Percentiles rank a stretch among this genome's conserved stretches.
Evolutionary conservation across 805 yeast species (phyloP).

Genomic region (Komagataella pseudopastoris): DNA sequence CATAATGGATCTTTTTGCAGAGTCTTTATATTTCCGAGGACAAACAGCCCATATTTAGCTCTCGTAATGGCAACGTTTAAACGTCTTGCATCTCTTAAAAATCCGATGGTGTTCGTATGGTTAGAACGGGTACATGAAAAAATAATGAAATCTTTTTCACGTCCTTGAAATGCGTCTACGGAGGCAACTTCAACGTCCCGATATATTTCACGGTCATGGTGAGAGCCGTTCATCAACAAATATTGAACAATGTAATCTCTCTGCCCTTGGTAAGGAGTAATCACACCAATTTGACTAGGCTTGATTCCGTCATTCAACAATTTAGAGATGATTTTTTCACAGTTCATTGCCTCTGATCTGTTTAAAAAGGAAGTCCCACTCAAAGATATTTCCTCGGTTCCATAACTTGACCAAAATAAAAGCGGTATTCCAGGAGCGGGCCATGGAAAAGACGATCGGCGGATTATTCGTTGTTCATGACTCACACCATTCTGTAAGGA

Average conservation of each 20-base stretch:
- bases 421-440: slow-evolving; percentile 74
- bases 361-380: slow-evolving; percentile 75
- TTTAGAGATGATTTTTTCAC: slow-evolving; percentile 63
- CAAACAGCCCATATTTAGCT: slow-evolving; percentile 69
- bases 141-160: slow-evolving; percentile 39
- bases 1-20: slow-evolving; percentile 60
- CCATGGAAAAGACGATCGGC: slow-evolving; percentile 72
- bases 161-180: slow-evolving; percentile 50
- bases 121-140: slow-evolving; percentile 53
- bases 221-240: slow-evolving; percentile 58
- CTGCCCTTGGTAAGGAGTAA: slow-evolving; percentile 94
- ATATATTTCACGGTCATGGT: slow-evolving; percentile 48
- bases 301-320: slow-evolving; percentile 54
- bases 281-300: slow-evolving; percentile 79
- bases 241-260: slow-evolving; percentile 69
- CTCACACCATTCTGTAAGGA: slow-evolving; percentile 86
- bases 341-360: slow-evolving; percentile 81
- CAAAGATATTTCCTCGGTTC: slow-evolving; percentile 71
- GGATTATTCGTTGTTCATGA: slow-evolving; percentile 47
- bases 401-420: slow-evolving; percentile 91
- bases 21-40: slow-evolving; percentile 77
- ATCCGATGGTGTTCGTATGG: slow-evolving; percentile 62
- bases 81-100: slow-evolving; percentile 75
- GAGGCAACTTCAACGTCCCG: slow-evolving; percentile 75
- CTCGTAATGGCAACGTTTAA: slow-evolving; percentile 83